Evolutionary conservation across 75 land plant genomes (phyloP), one percentile per base, ranked within the genome.

Genomic region (Cryptomeria japonica): DNA sequence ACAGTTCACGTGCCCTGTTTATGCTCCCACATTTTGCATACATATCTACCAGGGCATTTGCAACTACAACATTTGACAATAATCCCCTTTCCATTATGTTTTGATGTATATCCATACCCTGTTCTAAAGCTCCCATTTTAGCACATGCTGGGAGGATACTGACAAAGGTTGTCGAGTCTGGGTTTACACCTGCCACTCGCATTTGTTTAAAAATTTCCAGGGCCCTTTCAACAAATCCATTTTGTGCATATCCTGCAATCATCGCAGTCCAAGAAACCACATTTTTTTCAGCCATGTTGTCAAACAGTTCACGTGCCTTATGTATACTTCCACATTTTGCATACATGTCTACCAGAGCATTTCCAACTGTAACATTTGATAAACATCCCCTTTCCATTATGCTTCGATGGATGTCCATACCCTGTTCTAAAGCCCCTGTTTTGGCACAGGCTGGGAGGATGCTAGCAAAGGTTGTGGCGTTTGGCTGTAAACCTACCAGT

Each of bases 11-110:
- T 49, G 87, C 89, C 51, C 49, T 61, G 25, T 22, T 75, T 12
- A 84, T 38, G 38, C 22, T 42, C 16, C 89, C 89, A 61, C 85
- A 85, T 83, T 84, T 88, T 37, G 87, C 87, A 88, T 83, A 88
- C 89, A 88, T 85, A 56, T 88, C 85, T 68, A 88, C 70, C 2
- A 88, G 53, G 41, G 61, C 46, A 37, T 46, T 88, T 36, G 72
- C 87, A 19, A 88, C 84, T 22, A 84, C 28, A n/a, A 38, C 72
- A 84, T 88, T 87, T 37, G 16, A 84, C 55, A 47, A 70, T 22
- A 87, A 32, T 32, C 38, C 42, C 42, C 73, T 32, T 39, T 84
- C 42, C 38, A 55, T 28, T 22, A 88, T 39, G 42, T 84, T 68
- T 39, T 38, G 36, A 53, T 88, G 86, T 15, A 88, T 84, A 14